Base-by-base conservation (phyloP, 2,329 filamentous ascomycete species). In the Trichoderma cornu-damae region DNA sequence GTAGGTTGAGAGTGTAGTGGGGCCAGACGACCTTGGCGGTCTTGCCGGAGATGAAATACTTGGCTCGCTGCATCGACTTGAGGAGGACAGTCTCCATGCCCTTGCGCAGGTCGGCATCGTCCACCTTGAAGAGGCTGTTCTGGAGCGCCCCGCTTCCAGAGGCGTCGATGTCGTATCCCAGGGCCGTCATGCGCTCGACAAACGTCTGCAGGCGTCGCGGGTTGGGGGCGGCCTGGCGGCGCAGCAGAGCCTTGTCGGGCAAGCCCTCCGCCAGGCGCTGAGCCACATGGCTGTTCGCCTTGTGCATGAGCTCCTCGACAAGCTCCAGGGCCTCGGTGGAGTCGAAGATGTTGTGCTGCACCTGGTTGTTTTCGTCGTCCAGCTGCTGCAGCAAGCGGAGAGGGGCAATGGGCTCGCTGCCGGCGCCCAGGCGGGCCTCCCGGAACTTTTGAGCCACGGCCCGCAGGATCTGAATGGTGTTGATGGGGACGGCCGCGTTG, bases 301-400 rank as follows among this genome's bases (percentile, higher is more conserved):
- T 96, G 79, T 96, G 89, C 75, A 90, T 87, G 53, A 99, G 79
- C 76, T 99, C 94, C 72, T 99, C 94, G 43, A 96, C 90, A 61
- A 97, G 83, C 75, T 97, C 93, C 62, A 95, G 90, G 2, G 92
- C 90, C 8, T 87, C 80, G 11, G 90, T 90, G 28, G 90, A 93
- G 71, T 96, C 87, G 68, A 97, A 99, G 62, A 99, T 89, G 75
- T 97, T 99, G 70, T 90, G 85, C 75, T 96, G 91, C 38, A 97
- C 92, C 2, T 93, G 94, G 53, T 96, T 90, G 72, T 97, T 97
- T 79, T 99, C 94, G 65, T 99, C 94, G 65, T 99, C 94, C 38
- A 97, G 81, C 74, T 96, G 92, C 73, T 96, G 91, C 61, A 97
- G 79, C 46, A 99, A 81, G 58, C 94, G 88, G 52, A 99, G 83